Evolutionary conservation across 2,329 filamentous ascomycete genomes (phyloP), one percentile per base, ranked within the genome.

Genomic region (Trichoderma sp.): DNA sequence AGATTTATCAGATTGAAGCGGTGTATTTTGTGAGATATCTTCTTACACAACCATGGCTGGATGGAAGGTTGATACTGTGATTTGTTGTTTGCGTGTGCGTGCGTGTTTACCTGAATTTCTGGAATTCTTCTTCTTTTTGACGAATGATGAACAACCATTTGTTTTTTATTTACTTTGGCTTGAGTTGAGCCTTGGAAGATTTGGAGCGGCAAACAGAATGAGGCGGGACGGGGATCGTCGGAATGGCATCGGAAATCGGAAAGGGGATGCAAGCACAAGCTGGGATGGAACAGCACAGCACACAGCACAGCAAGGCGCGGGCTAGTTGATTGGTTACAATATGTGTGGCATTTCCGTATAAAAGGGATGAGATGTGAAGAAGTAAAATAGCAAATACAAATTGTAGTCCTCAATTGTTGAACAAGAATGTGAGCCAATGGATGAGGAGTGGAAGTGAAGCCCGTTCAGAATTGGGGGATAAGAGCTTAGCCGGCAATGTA

Each of bases 211-310:
- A 47, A 23, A 23, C 8, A 50, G 36, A 34, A 34, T 26, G 55
- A 68, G 13, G 23, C 28, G 57, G 28, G 28, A 36, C n/a, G 66
- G 28, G 36, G 36, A 43, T 55, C 12, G 39, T 62, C 66, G 66
- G 66, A 59, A 69, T 15, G 36, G 57, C 20, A 34, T 69, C 66
- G 66, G 66, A 30, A 53, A 62, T 69, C 66, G 66, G 66, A 30
- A 53, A 62, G 61, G 39, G 66, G 66, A 15, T 30, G 53, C 53
- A 30, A 15, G 53, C 32, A 55, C n/a, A n/a, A 20, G 43, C 62
- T 65, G 28, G 61, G 62, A 53, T 66, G 13, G 28, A 36, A 66
- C 47, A 15, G 63, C 36, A 67, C 47, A 39, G 59, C 34, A 36
- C 58, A 36, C 30, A 15, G 63, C 36, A 67, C 47, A 26, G 34